phyloP scores from a whole-genome alignment of 345 rosid species.

The Psidium guajava region DNA sequence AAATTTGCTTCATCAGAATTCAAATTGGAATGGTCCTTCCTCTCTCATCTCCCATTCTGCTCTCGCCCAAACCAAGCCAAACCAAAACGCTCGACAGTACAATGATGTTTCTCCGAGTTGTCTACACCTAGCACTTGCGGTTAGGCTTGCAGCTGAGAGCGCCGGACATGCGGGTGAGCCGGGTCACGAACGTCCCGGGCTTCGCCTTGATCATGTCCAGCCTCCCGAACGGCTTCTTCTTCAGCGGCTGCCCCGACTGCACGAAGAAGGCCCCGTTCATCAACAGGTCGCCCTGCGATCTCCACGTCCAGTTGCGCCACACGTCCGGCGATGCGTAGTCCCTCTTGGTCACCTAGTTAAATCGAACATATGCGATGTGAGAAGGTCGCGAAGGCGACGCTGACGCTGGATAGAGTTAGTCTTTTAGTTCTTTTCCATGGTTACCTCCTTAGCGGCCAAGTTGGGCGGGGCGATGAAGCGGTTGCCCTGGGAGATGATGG shows the following conservation, averaged over 20 bases:
- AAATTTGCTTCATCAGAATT: neutral
- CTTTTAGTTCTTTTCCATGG: neutral
- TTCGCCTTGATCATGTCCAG: conserved; percentile 22
- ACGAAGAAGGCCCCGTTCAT: conserved; percentile 62
- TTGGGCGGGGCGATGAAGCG: conserved; percentile 38
- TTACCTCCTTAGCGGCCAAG: conserved; percentile 35
- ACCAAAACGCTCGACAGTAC: neutral
- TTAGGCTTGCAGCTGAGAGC: conserved; percentile 26
- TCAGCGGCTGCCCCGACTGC: conserved; percentile 30
- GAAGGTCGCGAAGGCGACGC: neutral
- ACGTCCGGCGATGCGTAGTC: conserved; percentile 17
- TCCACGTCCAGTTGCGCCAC: conserved; percentile 68
- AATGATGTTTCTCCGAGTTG: neutral
- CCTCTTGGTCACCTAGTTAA: conserved; percentile 50
- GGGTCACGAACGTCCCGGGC: conserved; percentile 31
- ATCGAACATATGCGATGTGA: neutral
- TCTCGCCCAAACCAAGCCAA: neutral
- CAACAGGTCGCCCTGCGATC: conserved; percentile 54
- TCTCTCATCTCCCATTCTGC: neutral
- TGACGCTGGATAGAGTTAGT: neutral
- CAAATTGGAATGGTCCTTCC: neutral
- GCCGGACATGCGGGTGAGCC: conserved; percentile 44
- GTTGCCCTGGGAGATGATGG: conserved; percentile 48
- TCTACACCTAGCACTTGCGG: neutral
- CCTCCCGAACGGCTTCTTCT: neutral